Evolutionary conservation across 768 basidiomycete genomes (phyloP), one percentile per base, ranked within the genome.

Genomic region (Serendipita sp.): DNA sequence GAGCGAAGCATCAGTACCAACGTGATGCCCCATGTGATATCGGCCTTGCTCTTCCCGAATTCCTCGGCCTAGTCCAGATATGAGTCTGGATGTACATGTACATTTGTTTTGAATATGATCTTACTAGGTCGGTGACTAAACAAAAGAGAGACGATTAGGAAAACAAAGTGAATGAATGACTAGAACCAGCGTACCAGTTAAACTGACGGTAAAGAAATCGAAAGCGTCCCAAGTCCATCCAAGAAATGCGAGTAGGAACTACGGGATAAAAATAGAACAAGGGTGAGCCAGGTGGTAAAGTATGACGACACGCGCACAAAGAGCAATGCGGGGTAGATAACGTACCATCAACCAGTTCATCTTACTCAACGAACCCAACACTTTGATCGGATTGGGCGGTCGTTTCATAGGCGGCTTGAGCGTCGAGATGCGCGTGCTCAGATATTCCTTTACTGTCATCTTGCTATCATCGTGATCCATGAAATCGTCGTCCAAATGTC

Each of bases 1-100:
- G 88, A 87, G 65, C 94, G 83, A 78, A 97, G 87, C n/a, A 98
- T 81, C 1, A 98, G 78, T 0, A 94, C 96, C 58, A 96, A 78
- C 3, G 94, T 96, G 71, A 98, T 93, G 3, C 55, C 55, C 55
- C 55, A 60, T 27, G 55, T 60, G 34, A 60, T 60, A 36, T 60
- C 55, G 13, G 55, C 18, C 27, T 60, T 60, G 55, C 27, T 27
- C 18, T 60, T 60, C 36, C 55, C 55, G 29, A 60, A 60, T 31
- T 60, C 55, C n/a, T 60, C 34, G 10, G 55, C 55, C 55, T 60
- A 37, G 23, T 23, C 8, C 8, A 8, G 8, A 40, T 13, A 40
- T 40, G 40, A 40, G 13, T 5, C 40, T 13, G 40, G 40, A 40
- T 40, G 13, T 13, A 13, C 40, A 40, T 6, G 40, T 40, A 40